phyloP scores from a whole-genome alignment of 108 stramenopile genomes.

The Schizochytrium sp. region DNA sequence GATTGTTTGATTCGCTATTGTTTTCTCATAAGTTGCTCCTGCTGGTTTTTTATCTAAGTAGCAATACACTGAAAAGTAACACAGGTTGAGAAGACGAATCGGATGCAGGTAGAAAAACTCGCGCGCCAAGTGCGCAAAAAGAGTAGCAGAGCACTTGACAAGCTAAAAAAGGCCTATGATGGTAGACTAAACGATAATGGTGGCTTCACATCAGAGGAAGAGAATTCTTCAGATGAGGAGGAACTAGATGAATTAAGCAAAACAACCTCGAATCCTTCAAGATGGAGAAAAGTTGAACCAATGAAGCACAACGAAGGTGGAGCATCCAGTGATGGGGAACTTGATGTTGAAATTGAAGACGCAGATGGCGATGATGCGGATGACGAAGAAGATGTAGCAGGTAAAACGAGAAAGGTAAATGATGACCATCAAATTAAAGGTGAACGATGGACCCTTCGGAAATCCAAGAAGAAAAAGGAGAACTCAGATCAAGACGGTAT shows the following conservation, averaged over 20 bases:
- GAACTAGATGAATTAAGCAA: background rate
- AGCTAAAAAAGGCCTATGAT: background rate
- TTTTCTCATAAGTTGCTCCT: too few species aligned
- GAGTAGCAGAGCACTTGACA: background rate
- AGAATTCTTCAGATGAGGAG: background rate
- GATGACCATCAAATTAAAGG: too few species aligned
- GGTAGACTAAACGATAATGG: background rate
- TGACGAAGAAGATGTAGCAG: background rate
- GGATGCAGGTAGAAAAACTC: background rate
- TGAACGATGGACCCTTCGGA: too few species aligned
- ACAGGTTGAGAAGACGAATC: background rate
- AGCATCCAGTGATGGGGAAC: background rate
- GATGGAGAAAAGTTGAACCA: too few species aligned
- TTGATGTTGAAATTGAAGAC: background rate
- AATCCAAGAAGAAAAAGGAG: too few species aligned
- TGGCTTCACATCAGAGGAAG: conserved; percentile 28
- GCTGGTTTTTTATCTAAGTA: too few species aligned
- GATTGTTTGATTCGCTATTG: too few species aligned
- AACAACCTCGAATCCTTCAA: too few species aligned
- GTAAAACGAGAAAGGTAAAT: too few species aligned
- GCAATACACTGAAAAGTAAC: too few species aligned
- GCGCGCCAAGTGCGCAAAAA: conserved; percentile 23
- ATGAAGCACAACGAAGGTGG: background rate
- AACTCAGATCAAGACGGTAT: too few species aligned
- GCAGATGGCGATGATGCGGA: background rate